Base-by-base conservation (phyloP, 345 rosid species). In the Combretum micranthum region DNA sequence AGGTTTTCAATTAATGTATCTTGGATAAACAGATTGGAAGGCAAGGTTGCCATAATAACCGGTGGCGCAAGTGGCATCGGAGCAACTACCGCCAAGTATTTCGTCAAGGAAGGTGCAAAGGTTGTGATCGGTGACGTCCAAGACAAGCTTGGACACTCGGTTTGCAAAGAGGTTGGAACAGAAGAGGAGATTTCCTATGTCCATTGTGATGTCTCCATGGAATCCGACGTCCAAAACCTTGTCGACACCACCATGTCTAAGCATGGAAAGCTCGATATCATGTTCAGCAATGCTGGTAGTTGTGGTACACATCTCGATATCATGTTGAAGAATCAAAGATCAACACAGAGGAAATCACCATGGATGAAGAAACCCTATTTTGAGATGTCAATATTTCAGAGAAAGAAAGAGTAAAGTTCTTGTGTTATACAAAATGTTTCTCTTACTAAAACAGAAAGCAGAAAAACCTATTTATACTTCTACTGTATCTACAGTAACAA, bases 31-130 rank as follows among this genome's bases (percentile, higher is more conserved):
- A 71, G 76, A 53, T 59, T 75, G 12, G 61, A 63, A 56, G 77
- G 74, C 12, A 72, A 76, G 62, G 74, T 72, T 2, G 74, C 77
- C 0, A 0, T 72, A 26, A 65, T 76, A 5, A 76, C 77, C 0
- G 74, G 71, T 1, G 74, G 71, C 1, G 73, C 73, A 0, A 61
- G 71, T 10, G 71, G 75, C 47, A 53, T 71, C 0, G 80, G 76
- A 0, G 62, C 59, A 52, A 59, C 56, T 55, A 52, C 67, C 0
- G 69, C 61, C 2, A 69, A 59, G 32, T 55, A 52, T 13, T 76
- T 68, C 11, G 52, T 25, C 20, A 18, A 45, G 4, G 66, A 71
- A 4, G 80, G 71, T 0, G 76, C 74, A 20, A 64, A 55, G 68
- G 76, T 75, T 3, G 39, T 75, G 3, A 59, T 68, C 16, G 73